Percentiles rank a stretch among this genome's conserved stretches.
phyloP scores from a whole-genome alignment of 495 filamentous ascomycete genomes.

The Xylaria telfairii region DNA sequence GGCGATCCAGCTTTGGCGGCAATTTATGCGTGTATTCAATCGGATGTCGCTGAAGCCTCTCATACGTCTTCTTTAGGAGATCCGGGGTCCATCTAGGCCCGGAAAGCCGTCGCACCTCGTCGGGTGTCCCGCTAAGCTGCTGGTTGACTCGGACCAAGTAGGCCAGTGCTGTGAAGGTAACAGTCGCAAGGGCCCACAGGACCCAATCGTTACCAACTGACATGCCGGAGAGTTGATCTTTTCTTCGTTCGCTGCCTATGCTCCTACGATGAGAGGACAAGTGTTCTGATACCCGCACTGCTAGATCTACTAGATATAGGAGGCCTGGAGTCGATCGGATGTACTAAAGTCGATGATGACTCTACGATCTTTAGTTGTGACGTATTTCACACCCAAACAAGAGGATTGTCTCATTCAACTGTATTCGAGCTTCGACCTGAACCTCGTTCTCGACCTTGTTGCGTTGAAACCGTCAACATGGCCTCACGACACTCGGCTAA shows the following conservation, averaged over 20 bases:
- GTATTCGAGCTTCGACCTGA: no score
- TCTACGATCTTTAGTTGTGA: conserved; percentile 10
- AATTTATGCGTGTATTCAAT: conserved; percentile 55
- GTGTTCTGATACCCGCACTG: background rate
- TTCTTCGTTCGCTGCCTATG: background rate
- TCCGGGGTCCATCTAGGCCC: conserved; percentile 57
- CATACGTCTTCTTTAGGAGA: conserved; percentile 54
- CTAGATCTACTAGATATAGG: background rate
- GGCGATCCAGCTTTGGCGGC: conserved; percentile 59
- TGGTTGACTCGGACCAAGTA: conserved; percentile 60
- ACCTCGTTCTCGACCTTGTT: background rate
- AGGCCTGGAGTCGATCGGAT: background rate
- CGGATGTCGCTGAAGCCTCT: conserved; percentile 46
- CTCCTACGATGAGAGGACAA: background rate
- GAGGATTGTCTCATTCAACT: conserved; percentile 6
- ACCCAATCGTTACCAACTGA: background rate
- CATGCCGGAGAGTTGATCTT: background rate
- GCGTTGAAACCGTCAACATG: background rate
- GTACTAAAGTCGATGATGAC: background rate
- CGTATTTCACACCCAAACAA: conserved; percentile 1
- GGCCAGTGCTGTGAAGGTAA: conserved; percentile 28
- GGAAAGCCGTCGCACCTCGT: conserved; percentile 49
- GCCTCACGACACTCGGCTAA: background rate
- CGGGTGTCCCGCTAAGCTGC: conserved; percentile 53
- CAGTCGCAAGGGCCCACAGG: background rate